A percentile compares a stretch with the other conserved stretches of the same genome.
Conservation (phyloP, 2,329 filamentous ascomycete species). For the Parastagonospora nodorum region DNA sequence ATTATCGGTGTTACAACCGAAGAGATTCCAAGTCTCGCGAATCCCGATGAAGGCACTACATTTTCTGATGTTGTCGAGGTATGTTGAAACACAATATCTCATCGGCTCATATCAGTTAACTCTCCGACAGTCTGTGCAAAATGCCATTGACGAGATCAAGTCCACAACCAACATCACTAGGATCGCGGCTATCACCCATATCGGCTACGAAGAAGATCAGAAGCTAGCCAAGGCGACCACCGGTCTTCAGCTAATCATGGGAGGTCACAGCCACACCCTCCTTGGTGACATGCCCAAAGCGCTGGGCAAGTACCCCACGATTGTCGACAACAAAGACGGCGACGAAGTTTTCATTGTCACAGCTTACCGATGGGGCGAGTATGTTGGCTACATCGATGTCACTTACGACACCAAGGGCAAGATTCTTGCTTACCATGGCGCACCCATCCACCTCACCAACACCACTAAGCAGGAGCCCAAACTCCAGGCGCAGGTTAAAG, state of each 20-base stretch:
- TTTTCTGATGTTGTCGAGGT: slow-evolving; percentile 62
- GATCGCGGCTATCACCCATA: slow-evolving; percentile 70
- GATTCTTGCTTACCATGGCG: slow-evolving; percentile 66
- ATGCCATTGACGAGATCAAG: slow-evolving; percentile 65
- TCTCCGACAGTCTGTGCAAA: slow-evolving; percentile 57
- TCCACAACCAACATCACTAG: slow-evolving; percentile 66
- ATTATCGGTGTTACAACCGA: slow-evolving; percentile 69
- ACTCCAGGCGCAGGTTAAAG: slow-evolving; percentile 63
- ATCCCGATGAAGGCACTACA: slow-evolving; percentile 61
- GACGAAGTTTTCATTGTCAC: slow-evolving; percentile 73
- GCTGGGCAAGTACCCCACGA: slow-evolving; percentile 67
- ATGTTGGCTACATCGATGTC: slow-evolving; percentile 70
- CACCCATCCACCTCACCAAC: slow-evolving; percentile 68
- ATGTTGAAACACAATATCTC: neutral
- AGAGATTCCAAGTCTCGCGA: slow-evolving; percentile 63
- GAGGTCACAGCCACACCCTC: slow-evolving; percentile 63
- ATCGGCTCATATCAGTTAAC: neutral
- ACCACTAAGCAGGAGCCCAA: slow-evolving; percentile 60
- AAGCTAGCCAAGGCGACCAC: slow-evolving; percentile 63
- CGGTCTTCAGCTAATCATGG: slow-evolving; percentile 71
- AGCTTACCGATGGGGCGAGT: slow-evolving; percentile 71
- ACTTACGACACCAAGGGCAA: slow-evolving; percentile 66
- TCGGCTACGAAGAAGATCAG: slow-evolving; percentile 68
- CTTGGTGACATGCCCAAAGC: slow-evolving; percentile 65
- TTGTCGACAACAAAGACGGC: slow-evolving; percentile 63